These are phyloP conservation scores for Brassica hybrid DNA, from an alignment of 441 rosid genomes.

Conservation along the genomic window DNA sequence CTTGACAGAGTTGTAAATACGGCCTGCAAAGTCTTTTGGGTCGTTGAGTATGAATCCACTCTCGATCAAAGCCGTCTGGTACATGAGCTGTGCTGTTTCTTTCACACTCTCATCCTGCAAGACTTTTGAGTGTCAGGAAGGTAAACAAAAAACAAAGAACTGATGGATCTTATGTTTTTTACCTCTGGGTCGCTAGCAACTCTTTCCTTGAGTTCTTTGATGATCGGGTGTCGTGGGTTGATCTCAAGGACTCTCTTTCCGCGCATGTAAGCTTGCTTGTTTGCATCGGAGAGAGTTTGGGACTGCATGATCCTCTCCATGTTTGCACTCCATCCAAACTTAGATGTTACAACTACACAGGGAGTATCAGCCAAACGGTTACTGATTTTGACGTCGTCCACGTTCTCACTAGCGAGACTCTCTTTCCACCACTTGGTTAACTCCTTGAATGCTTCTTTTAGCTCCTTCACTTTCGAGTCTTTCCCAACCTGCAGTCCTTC, in stretches of 20 bases:
- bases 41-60: slow-evolving; percentile 80
- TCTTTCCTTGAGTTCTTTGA: slow-evolving; percentile 93
- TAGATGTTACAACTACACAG: slow-evolving; percentile 91
- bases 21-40: slow-evolving; percentile 86
- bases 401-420: slow-evolving; percentile 71
- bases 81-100: slow-evolving; percentile 84
- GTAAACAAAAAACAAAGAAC: not conserved
- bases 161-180: slow-evolving; percentile 11
- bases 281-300: slow-evolving; percentile 87
- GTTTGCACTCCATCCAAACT: slow-evolving; percentile 96
- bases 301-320: slow-evolving; percentile 98
- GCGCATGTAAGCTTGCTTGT: slow-evolving; percentile 87
- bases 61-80: slow-evolving; percentile 94
- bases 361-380: slow-evolving; percentile 90
- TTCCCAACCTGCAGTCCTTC: slow-evolving; percentile 92
- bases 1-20: slow-evolving; percentile 78
- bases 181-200: slow-evolving; percentile 85
- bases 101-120: slow-evolving; percentile 71
- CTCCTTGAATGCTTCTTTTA: slow-evolving; percentile 91
- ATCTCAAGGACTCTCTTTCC: slow-evolving; percentile 97
- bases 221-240: slow-evolving; percentile 92
- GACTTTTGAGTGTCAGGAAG: not conserved
- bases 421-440: slow-evolving; percentile 96
- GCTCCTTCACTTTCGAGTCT: slow-evolving; percentile 76
- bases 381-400: slow-evolving; percentile 87